Conservation (phyloP, 2,329 filamentous ascomycete genomes). For the Colletotrichum tanaceti region DNA sequence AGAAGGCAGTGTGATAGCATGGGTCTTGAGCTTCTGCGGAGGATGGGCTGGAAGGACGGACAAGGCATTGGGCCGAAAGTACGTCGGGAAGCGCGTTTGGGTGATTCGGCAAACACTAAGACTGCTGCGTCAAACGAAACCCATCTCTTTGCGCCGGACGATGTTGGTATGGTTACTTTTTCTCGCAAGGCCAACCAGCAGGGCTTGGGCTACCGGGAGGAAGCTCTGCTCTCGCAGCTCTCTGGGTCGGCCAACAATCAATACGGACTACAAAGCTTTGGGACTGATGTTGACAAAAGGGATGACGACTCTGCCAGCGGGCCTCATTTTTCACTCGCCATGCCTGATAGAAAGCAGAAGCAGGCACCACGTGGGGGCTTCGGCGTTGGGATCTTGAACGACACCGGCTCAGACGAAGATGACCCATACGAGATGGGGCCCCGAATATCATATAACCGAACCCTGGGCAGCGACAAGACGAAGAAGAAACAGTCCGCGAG, state of each 20-base stretch:
- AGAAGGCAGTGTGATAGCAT: conserved; percentile 82
- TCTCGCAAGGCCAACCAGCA: conserved; percentile 74
- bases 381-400: conserved; percentile 89
- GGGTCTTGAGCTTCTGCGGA: conserved; percentile 84
- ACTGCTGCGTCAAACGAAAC: conserved; percentile 55
- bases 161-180: conserved; percentile 76
- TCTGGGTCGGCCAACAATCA: not conserved
- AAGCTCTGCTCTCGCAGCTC: conserved; percentile 58
- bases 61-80: conserved; percentile 93
- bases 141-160: conserved; percentile 87
- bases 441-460: conserved; percentile 85
- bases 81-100: conserved; percentile 77
- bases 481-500: conserved; percentile 62
- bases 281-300: conserved; percentile 17
- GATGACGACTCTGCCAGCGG: not conserved
- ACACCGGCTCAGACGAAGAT: conserved; percentile 94
- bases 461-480: conserved; percentile 83
- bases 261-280: conserved; percentile 1
- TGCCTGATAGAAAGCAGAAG: conserved; percentile 60
- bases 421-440: conserved; percentile 94
- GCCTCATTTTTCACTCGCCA: not conserved
- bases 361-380: conserved; percentile 70
- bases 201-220: conserved; percentile 75
- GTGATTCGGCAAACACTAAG: conserved; percentile 54
- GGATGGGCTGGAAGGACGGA: conserved; percentile 96